Conservation (phyloP, 371 early-diverging fungal genomes). For the Mucor plumbeus region DNA sequence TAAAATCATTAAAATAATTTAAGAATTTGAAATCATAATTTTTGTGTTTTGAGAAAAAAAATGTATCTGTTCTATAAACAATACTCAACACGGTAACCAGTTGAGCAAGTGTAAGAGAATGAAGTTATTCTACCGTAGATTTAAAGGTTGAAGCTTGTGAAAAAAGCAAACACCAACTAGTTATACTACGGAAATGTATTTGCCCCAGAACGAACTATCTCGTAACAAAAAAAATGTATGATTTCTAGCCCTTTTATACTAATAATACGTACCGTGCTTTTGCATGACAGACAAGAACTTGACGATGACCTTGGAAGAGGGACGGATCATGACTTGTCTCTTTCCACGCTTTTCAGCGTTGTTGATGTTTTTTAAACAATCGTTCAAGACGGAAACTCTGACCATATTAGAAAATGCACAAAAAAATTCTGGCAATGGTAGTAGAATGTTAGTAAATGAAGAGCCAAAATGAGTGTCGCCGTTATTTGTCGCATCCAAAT, state of each 20-base stretch:
- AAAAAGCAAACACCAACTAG: conserved; percentile 60
- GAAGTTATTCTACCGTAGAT: conserved; percentile 67
- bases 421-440: conserved; percentile 16
- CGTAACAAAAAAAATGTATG: not conserved
- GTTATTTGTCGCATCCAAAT: conserved; percentile 2
- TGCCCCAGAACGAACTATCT: not conserved
- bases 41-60: not conserved
- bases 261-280: conserved; percentile 85
- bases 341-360: conserved; percentile 99
- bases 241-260: not conserved
- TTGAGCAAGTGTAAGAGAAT: conserved; percentile 25
- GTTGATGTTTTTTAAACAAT: conserved; percentile 98
- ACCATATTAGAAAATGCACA: conserved; percentile 39
- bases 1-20: not conserved
- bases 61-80: conserved; percentile 29
- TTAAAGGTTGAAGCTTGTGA: conserved; percentile 69
- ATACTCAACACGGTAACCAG: conserved; percentile 20
- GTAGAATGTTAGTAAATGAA: conserved; percentile 1
- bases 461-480: conserved; percentile 16
- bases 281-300: conserved; percentile 99
- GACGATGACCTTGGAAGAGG: conserved; percentile 96
- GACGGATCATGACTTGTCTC: conserved; percentile 97
- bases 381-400: conserved; percentile 71
- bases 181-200: conserved; percentile 64
- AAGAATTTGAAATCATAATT: conserved; percentile 3